Evolutionary conservation across 306 rosid species (phyloP).

Genomic region (Hylodesmum podocarpum): DNA sequence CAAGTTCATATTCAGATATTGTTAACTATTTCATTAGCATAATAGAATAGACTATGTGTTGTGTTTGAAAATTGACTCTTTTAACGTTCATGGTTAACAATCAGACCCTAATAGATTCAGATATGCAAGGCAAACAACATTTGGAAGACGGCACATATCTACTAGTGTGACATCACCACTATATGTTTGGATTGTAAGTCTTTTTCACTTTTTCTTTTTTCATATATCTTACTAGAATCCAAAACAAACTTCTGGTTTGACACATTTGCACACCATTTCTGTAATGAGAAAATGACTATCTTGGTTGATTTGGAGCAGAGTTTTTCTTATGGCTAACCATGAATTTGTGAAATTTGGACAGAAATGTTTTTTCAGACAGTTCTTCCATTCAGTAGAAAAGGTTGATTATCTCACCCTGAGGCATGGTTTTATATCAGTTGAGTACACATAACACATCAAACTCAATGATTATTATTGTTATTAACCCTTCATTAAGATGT

Average conservation of each 20-base stretch:
- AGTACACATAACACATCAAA: not conserved
- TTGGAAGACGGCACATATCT: slow-evolving; percentile 19
- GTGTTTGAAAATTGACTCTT: not conserved
- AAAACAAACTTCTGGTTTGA: not conserved
- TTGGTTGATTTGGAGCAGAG: not conserved
- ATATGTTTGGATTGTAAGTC: slow-evolving; percentile 7
- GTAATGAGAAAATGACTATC: not conserved
- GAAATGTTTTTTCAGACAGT: slow-evolving; percentile 23
- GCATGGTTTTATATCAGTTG: slow-evolving; percentile 24
- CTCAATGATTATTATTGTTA: not conserved
- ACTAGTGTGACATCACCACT: not conserved
- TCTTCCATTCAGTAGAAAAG: slow-evolving; percentile 16
- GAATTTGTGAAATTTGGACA: slow-evolving; percentile 6
- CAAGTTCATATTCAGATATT: not conserved
- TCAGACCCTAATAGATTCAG: slow-evolving; percentile 22
- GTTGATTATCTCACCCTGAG: slow-evolving; percentile 25
- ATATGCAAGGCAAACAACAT: slow-evolving; percentile 10
- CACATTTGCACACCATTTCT: not conserved
- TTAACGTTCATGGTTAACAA: not conserved
- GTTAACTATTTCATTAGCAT: not conserved
- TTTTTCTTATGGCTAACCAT: not conserved
- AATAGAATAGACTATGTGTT: not conserved
- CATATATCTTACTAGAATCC: not conserved
- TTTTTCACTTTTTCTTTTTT: too few species aligned
- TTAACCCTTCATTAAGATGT: not conserved